Conservation (phyloP, 441 rosid species). For the Breynia disticha region DNA sequence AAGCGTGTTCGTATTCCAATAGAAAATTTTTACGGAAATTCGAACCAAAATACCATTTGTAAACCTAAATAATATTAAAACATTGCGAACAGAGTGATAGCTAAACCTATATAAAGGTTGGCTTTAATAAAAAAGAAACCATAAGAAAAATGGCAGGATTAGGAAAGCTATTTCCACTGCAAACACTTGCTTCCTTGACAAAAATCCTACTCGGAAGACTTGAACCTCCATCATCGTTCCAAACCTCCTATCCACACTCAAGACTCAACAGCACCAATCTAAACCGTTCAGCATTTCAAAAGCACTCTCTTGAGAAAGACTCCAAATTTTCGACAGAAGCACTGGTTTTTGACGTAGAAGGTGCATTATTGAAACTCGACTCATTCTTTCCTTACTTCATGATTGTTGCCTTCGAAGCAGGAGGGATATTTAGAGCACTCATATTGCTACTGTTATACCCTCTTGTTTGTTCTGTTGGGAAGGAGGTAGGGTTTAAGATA, state of each 20-base stretch:
- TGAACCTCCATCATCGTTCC: not conserved
- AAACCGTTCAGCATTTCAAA: conserved; percentile 8
- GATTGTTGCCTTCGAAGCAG: conserved; percentile 68
- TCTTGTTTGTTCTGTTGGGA: conserved; percentile 26
- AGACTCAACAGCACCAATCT: conserved; percentile 6
- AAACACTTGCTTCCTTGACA: conserved; percentile 8
- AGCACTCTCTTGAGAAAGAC: not conserved
- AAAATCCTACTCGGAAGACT: conserved; percentile 9
- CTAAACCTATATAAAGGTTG: too few relatives aligned
- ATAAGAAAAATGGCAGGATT: not conserved
- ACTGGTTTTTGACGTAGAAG: conserved; percentile 44
- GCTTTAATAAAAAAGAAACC: too few relatives aligned
- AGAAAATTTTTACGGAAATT: too few relatives aligned
- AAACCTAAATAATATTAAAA: too few relatives aligned
- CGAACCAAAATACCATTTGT: too few relatives aligned
- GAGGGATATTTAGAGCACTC: conserved; percentile 47
- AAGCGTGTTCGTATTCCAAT: too few relatives aligned
- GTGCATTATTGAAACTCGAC: conserved; percentile 38
- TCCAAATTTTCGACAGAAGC: conserved; percentile 8
- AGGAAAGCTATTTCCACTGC: not conserved
- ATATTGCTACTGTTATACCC: conserved; percentile 44
- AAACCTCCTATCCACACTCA: not conserved
- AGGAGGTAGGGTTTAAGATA: conserved; percentile 27
- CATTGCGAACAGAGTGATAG: too few relatives aligned
- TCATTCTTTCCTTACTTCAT: conserved; percentile 63